Percentiles rank a stretch among this genome's conserved stretches.
Evolutionary conservation across 202 grass and related monocot genomes (phyloP).

Genomic region (Elaeis oleifera): DNA sequence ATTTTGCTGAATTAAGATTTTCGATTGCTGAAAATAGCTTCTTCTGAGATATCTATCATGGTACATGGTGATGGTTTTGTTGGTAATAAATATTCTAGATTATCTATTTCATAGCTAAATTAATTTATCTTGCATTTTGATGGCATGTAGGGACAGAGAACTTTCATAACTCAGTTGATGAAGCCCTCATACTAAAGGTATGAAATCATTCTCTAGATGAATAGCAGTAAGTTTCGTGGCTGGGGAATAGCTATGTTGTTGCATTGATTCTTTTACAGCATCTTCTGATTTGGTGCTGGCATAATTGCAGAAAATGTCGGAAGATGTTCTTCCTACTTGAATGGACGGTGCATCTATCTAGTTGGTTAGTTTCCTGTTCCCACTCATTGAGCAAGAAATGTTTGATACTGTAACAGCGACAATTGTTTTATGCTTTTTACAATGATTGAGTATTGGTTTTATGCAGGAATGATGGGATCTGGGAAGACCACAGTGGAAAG

Average conservation of each 20-base stretch:
- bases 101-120: background rate
- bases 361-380: slow-evolving; percentile 58
- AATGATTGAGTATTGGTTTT: slow-evolving; percentile 11
- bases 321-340: slow-evolving; percentile 64
- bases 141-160: slow-evolving; percentile 39
- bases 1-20: too few species aligned
- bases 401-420: too few species aligned
- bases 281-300: slow-evolving; percentile 6
- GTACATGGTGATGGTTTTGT: background rate
- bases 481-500: slow-evolving; percentile 94
- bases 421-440: background rate
- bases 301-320: slow-evolving; percentile 68
- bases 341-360: slow-evolving; percentile 69
- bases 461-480: slow-evolving; percentile 97
- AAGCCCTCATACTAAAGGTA: slow-evolving; percentile 73
- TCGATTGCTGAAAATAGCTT: too few species aligned
- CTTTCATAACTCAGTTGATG: slow-evolving; percentile 62
- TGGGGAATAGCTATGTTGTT: background rate
- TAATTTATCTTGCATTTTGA: background rate
- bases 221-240: background rate
- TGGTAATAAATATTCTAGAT: background rate
- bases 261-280: slow-evolving; percentile 5
- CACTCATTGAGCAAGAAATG: too few species aligned
- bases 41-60: background rate
- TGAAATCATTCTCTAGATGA: slow-evolving; percentile 16